A percentile compares a stretch with the other conserved stretches of the same genome.
phyloP scores from a whole-genome alignment of 768 basidiomycete species.

The Phaeolepiota aurea region DNA sequence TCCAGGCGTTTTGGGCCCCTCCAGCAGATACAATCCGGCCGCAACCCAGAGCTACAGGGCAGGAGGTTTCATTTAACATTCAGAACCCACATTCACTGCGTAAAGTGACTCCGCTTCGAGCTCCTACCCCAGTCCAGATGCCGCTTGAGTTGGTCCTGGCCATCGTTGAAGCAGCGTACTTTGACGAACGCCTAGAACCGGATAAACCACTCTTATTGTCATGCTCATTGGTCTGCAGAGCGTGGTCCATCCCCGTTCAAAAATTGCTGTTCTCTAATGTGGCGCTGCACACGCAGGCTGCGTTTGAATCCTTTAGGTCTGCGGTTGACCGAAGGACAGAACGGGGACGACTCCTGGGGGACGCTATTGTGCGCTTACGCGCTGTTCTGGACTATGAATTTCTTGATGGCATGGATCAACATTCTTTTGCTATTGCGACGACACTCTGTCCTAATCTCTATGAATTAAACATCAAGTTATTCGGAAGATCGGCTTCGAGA shows the following conservation, averaged over 20 bases:
- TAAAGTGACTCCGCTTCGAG: too few species aligned
- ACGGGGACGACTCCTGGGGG: conserved; percentile 42
- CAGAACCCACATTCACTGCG: not conserved
- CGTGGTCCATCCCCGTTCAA: conserved; percentile 60
- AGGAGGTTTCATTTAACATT: too few species aligned
- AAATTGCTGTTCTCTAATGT: conserved; percentile 55
- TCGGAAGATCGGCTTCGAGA: conserved; percentile 47
- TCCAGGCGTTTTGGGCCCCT: too few species aligned
- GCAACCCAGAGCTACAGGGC: too few species aligned
- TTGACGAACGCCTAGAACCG: conserved; percentile 23
- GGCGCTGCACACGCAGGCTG: conserved; percentile 41
- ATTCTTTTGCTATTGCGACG: conserved; percentile 51
- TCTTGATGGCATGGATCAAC: conserved; percentile 44
- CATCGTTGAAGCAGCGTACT: conserved; percentile 52
- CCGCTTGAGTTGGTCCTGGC: conserved; percentile 58
- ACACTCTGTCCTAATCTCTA: conserved; percentile 51
- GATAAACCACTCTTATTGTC: conserved; percentile 35
- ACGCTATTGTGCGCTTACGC: conserved; percentile 44
- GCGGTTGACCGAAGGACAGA: conserved; percentile 39
- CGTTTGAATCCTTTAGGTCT: conserved; percentile 43
- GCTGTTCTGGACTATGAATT: conserved; percentile 64
- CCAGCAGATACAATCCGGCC: too few species aligned
- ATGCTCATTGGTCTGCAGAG: conserved; percentile 57
- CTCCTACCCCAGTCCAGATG: conserved; percentile 22
- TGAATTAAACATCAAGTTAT: conserved; percentile 48